These are phyloP conservation scores for Glarea lozoyensis DNA, from an alignment of 495 filamentous ascomycete species.

Conservation along the genomic window DNA sequence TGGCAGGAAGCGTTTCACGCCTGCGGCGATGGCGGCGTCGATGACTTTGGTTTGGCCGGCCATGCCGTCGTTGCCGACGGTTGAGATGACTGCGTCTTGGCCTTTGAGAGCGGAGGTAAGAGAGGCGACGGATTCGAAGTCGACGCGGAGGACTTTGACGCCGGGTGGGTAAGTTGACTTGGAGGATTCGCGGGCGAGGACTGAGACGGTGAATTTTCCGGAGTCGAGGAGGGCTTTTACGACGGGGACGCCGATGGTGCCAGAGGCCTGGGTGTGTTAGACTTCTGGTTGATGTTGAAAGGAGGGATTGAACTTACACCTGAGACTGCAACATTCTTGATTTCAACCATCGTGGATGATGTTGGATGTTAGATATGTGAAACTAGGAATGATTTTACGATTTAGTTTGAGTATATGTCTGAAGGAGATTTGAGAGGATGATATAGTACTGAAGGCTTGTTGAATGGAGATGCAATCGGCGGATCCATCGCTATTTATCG, in stretches of 20 bases:
- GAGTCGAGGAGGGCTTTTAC: constrained; percentile 43
- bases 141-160: constrained; percentile 33
- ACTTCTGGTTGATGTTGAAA: neutral
- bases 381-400: no score
- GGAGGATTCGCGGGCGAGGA: constrained; percentile 40
- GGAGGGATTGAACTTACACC: constrained; percentile 30
- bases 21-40: constrained; percentile 49
- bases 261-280: constrained; percentile 36
- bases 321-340: constrained; percentile 40
- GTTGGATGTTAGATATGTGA: no score
- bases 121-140: constrained; percentile 44
- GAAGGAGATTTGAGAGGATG: no score
- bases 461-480: neutral
- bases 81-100: constrained; percentile 50
- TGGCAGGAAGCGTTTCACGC: constrained; percentile 52
- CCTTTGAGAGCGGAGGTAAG: constrained; percentile 37
- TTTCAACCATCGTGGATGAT: constrained; percentile 37
- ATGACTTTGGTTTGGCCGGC: constrained; percentile 37
- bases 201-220: constrained; percentile 45
- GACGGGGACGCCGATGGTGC: constrained; percentile 47
- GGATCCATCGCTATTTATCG: no score
- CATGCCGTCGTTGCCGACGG: constrained; percentile 29
- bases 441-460: neutral
- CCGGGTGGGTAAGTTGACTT: constrained; percentile 25
- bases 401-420: no score